These are phyloP conservation scores for Yarrowia keelungensis DNA, from an alignment of 805 yeast genomes.

Conservation along the genomic window DNA sequence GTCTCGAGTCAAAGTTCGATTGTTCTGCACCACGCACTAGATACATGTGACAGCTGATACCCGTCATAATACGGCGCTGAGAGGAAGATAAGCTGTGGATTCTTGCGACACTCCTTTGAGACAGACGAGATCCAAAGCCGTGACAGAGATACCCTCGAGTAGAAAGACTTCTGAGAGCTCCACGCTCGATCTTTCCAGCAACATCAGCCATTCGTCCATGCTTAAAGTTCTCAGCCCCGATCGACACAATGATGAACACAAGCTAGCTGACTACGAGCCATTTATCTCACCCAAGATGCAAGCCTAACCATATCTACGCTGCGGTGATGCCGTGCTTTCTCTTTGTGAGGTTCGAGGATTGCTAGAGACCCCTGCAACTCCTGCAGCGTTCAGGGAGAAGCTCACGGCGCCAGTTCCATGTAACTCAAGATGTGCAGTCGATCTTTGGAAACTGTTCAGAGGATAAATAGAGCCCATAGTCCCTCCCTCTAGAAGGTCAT, in stretches of 20 bases:
- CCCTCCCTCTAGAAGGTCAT: neutral
- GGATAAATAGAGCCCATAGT: constrained; percentile 11
- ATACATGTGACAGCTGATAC: constrained; percentile 21
- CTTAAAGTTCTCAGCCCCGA: constrained; percentile 30
- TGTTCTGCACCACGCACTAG: constrained; percentile 13
- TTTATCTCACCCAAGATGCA: neutral
- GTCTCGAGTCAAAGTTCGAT: constrained; percentile 15
- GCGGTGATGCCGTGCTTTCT: constrained; percentile 6
- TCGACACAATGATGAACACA: constrained; percentile 24
- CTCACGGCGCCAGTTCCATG: neutral
- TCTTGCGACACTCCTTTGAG: neutral
- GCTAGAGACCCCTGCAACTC: constrained; percentile 7
- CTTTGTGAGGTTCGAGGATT: neutral
- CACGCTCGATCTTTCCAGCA: neutral
- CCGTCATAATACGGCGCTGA: constrained; percentile 2
- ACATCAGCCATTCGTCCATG: neutral
- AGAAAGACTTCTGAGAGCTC: too few relatives aligned
- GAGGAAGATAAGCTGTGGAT: neutral
- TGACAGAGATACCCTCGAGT: too few relatives aligned
- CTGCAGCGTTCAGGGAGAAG: neutral
- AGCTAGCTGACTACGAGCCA: constrained; percentile 10
- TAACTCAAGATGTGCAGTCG: constrained; percentile 14
- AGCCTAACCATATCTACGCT: constrained; percentile 20
- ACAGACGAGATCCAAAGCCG: too few relatives aligned
- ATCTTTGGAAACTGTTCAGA: constrained; percentile 2